Base-by-base conservation (phyloP, 257 asterid species). In the Capsicum chinense region DNA sequence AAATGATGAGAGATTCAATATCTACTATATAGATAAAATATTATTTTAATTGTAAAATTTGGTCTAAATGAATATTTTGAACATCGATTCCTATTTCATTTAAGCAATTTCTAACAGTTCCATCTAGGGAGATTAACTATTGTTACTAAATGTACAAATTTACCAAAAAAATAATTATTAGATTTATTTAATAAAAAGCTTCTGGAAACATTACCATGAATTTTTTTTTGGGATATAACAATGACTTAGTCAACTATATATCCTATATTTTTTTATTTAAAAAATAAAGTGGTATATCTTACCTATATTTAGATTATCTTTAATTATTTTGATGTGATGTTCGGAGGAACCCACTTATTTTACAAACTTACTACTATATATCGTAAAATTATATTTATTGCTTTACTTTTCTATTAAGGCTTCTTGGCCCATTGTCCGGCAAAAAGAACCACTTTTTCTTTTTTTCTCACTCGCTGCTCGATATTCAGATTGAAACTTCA, bases 231-330 rank as follows among this genome's bases (percentile, higher is more conserved):
- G 3, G 0, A 8, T 52, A 76, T 52, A 76, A 52, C 3, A 52
- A 52, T 21, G 81, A 26, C 63, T 26, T 76, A 3, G 26, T 76
- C 81, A 74, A 13, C 47, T 50, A 50, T 50, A 44, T 44, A 39
- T 4, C 44, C 44, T 39, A 3, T 74, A 26, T 74, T 13, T 21
- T 74, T 19, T 47, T 0, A 12, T 47, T 21, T 1, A 64, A 64
- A 33, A 0, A n/a, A 5, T 26, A 76, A 76, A 52, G 13, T 76
- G 15, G 47, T 52, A 21, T 52, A 12, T 76, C 63, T 21, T 76
- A 54, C 26, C 63, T 21, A 76, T 76, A 62, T 47, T 76, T 76
- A 42, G 59, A 73, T 73, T 73, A 19, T 48, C 60, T 19, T 73
- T 1, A 73, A 73, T 73, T 73, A 19, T 21, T 74, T 19, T n/a